Base-by-base conservation (phyloP, 1,139 yeast species). In the Yamadazyma siamensis region DNA sequence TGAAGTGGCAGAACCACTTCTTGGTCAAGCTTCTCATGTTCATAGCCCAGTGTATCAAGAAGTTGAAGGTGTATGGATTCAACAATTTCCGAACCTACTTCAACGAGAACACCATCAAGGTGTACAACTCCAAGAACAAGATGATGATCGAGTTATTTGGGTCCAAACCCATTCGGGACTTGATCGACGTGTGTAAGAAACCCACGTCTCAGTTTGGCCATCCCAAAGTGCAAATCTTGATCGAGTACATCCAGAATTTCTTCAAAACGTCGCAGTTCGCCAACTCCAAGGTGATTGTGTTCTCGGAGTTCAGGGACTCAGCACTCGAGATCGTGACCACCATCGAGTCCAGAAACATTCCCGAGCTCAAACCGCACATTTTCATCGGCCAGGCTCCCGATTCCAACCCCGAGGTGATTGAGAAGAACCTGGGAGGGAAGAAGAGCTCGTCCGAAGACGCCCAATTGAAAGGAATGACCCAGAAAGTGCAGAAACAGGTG, bases 241-340 rank as follows among this genome's bases (percentile, higher is more conserved):
- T 77, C 25, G 72, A 72, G 8, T 84, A 83, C 43, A 52, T 88
- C 25, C 49, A 56, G 2, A 56, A 55, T 2, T 88, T 86, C 48
- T 79, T 82, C 35, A 48, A 56, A 4, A 50, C 57, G 8, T 50
- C 58, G 1, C 50, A 53, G 13, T 49, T 26, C 31, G 49, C 51
- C 5, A 68, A 71, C 29, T 84, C 95, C 2, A 73, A 86, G 41
- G 94, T 82, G 2, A 91, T 91, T 29, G 71, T 91, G 0, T 91
- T 91, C 51, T 85, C 95, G 0, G 96, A 88, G 49, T 75, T 77
- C 40, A 71, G 99, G 49, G 94, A 85, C 40, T 82, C 95, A 4
- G 97, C 97, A 0, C 62, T 86, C 21, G 96, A 88, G 40, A 82
- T 94, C 31, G 87, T 86, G 1, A 75, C 77, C 36, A 71, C 78